Evolutionary conservation across 192 early-diverging fungal species (phyloP).

Genomic region (Haplosporangium gracile): DNA sequence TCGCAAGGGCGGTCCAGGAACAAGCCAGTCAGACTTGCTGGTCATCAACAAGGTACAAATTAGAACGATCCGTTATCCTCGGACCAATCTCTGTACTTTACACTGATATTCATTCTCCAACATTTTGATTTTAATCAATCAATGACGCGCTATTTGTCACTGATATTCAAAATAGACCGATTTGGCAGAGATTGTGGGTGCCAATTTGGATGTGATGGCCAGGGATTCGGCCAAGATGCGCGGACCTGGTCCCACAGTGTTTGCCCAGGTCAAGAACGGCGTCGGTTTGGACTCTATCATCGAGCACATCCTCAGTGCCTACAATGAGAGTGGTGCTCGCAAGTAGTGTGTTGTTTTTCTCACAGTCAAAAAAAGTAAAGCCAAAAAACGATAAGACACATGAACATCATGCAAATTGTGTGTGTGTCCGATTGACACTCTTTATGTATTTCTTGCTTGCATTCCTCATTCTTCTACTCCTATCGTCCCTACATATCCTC

Average conservation of each 20-base stretch:
- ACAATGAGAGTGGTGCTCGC: slow-evolving; percentile 65
- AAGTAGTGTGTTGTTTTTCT: background rate
- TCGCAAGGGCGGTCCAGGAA: slow-evolving; percentile 98
- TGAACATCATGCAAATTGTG: background rate
- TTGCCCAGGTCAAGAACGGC: slow-evolving; percentile 94
- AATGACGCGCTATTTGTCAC: background rate
- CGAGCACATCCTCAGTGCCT: slow-evolving; percentile 76
- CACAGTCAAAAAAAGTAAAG: background rate
- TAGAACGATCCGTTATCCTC: background rate
- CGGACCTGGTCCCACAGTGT: slow-evolving; percentile 86
- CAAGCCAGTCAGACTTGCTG: slow-evolving; percentile 94
- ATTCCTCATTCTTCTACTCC: slow-evolving; percentile 3
- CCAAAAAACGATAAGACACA: background rate
- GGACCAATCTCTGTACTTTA: background rate
- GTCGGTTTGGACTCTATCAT: slow-evolving; percentile 88
- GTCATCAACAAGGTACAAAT: slow-evolving; percentile 87
- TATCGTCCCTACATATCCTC: background rate
- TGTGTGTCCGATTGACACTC: slow-evolving; percentile 7
- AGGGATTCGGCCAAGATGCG: slow-evolving; percentile 91
- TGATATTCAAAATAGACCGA: slow-evolving; percentile 71
- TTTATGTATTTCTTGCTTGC: slow-evolving; percentile 7
- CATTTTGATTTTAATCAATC: background rate
- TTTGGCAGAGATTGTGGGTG: slow-evolving; percentile 89
- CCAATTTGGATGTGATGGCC: slow-evolving; percentile 93
- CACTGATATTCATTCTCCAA: background rate